Base-by-base conservation (phyloP, 129 eudicot genomes). In the Pittosporum tobira region DNA sequence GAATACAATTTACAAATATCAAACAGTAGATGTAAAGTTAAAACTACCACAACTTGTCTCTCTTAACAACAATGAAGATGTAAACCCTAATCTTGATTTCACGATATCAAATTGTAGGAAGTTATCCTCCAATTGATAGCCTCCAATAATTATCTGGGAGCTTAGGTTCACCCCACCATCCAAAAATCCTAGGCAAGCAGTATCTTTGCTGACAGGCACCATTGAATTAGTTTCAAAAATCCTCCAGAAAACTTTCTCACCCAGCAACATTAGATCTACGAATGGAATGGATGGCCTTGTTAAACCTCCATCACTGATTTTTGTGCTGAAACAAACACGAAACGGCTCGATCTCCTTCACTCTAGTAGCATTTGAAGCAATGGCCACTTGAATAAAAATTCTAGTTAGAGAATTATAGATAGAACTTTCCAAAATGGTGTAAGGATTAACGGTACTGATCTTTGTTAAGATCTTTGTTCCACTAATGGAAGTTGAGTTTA, bases 121-220 rank as follows among this genome's bases (percentile, higher is more conserved):
- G 49, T 79, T 79, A 63, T 79, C 81, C 59, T 75, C 88, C 75
- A 81, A 63, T 18, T 77, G 84, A 40, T 37, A 63, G 21, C 83
- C 81, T 55, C 84, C 84, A 4, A 81, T 71, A 29, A 77, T 73
- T 48, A 81, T 77, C 5, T 78, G 31, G 16, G 48, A 62, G 64
- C 76, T 50, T 42, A 65, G 62, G 16, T 59, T 58, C 10, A 53
- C 58, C 40, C 88, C 88, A 10, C 88, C 88, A 25, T 81, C 77
- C 62, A 81, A 62, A 71, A 81, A 70, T 58, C 78, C 88, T 19
- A 81, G 68, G 29, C 88, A 81, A 57, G 79, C 51, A 48, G 65
- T 34, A 22, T 58, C 69, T 1, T 67, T 62, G 16, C 48, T 27
- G 5, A 55, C 64, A 3, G 15, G 38, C 55, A 81, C 80, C 83